Conservation (phyloP, 805 yeast species). For the Ogataea kodamae region DNA sequence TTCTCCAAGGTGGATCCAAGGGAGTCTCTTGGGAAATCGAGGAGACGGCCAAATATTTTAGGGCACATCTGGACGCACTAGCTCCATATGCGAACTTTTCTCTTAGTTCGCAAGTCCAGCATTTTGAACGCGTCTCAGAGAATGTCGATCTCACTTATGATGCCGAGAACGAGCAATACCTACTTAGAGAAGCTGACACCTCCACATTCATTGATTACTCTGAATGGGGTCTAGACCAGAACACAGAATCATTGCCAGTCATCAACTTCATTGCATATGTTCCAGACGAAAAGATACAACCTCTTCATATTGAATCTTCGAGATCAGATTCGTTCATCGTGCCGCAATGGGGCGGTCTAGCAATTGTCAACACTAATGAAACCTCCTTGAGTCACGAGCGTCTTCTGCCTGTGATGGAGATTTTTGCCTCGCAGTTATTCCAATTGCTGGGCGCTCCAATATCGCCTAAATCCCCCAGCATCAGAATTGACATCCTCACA, state of each 20-base stretch:
- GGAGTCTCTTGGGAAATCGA: slow-evolving; percentile 75
- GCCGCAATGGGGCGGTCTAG: slow-evolving; percentile 90
- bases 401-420: slow-evolving; percentile 56
- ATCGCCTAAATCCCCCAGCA: slow-evolving; percentile 52
- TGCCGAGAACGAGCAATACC: slow-evolving; percentile 24
- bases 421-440: slow-evolving; percentile 72
- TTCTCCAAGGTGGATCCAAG: slow-evolving; percentile 66
- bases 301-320: slow-evolving; percentile 45
- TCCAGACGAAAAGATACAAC: slow-evolving; percentile 49
- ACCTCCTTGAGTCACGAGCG: slow-evolving; percentile 38
- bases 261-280: slow-evolving; percentile 68
- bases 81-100: slow-evolving; percentile 63
- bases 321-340: slow-evolving; percentile 61
- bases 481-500: slow-evolving; percentile 63
- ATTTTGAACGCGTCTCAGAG: slow-evolving; percentile 47
- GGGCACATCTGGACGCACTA: slow-evolving; percentile 53
- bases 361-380: slow-evolving; percentile 41
- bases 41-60: slow-evolving; percentile 45
- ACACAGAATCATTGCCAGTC: slow-evolving; percentile 54
- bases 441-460: slow-evolving; percentile 67
- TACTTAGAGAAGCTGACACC: slow-evolving; percentile 50
- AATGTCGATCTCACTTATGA: slow-evolving; percentile 26
- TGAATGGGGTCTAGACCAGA: slow-evolving; percentile 66
- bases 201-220: slow-evolving; percentile 80
- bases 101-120: slow-evolving; percentile 74